Conservation (phyloP, 495 filamentous ascomycete species). For the Penicilliopsis zonata region DNA sequence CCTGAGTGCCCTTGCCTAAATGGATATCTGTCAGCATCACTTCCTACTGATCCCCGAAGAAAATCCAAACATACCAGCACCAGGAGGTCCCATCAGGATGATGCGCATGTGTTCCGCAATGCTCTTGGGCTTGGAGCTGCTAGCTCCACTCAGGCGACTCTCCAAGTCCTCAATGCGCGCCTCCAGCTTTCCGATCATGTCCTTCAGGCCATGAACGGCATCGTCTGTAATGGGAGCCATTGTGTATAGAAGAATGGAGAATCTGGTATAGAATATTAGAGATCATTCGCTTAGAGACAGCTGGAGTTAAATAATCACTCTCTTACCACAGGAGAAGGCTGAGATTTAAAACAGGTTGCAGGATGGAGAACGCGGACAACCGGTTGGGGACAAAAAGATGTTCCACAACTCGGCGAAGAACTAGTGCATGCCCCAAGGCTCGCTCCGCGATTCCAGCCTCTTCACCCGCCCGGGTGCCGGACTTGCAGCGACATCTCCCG, state of each 20-base stretch:
- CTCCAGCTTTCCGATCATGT: conserved; percentile 74
- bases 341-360: conserved; percentile 10
- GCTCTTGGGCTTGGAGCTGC: conserved; percentile 34
- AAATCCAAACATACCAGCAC: conserved; percentile 57
- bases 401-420: conserved; percentile 14
- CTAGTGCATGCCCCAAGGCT: conserved; percentile 15
- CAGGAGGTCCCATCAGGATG: conserved; percentile 95
- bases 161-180: conserved; percentile 71
- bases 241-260: conserved; percentile 23
- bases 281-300: background rate
- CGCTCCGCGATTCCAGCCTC: conserved; percentile 2
- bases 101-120: conserved; percentile 62
- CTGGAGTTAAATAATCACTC: no score
- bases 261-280: background rate
- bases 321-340: conserved; percentile 3
- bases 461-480: background rate
- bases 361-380: conserved; percentile 20
- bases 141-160: conserved; percentile 39
- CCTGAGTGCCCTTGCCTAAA: conserved; percentile 96
- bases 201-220: conserved; percentile 57
- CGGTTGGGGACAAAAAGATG: conserved; percentile 15
- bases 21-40: conserved; percentile 12
- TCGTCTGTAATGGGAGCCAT: conserved; percentile 84
- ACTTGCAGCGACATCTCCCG: no score
- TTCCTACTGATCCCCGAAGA: background rate